Evolutionary conservation across 352 stramenopile species (phyloP).

Genomic region (Pseudoperonospora humuli): DNA sequence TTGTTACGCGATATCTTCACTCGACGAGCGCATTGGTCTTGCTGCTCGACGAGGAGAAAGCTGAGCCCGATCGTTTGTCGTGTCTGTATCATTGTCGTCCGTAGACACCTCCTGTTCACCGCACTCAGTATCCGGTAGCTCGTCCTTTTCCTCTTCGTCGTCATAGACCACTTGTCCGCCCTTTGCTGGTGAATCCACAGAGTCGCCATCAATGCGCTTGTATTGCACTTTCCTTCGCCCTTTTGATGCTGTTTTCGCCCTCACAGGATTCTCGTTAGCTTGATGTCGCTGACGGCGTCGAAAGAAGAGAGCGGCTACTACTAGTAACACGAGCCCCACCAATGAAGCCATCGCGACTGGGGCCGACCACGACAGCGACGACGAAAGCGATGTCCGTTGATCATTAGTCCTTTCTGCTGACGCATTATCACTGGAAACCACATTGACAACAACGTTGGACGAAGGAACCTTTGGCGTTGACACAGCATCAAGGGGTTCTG

Average conservation of each 20-base stretch:
- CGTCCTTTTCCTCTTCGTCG: constrained; percentile 11
- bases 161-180: constrained; percentile 4
- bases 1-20: constrained; percentile 14
- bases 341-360: constrained; percentile 17
- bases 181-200: constrained; percentile 1
- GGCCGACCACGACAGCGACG: constrained; percentile 16
- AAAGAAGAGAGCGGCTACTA: constrained; percentile 13
- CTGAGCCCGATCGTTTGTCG: neutral
- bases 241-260: constrained; percentile 10
- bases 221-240: constrained; percentile 20
- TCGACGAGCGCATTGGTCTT: constrained; percentile 5
- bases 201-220: constrained; percentile 16
- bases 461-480: neutral
- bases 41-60: constrained; percentile 9
- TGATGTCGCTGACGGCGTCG: neutral
- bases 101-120: neutral
- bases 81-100: constrained; percentile 3
- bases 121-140: constrained; percentile 14
- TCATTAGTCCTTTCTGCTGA: constrained; percentile 2
- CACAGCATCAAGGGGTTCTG: too few relatives aligned
- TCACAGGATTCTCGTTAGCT: constrained; percentile 9
- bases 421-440: constrained; percentile 1
- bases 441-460: neutral
- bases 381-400: constrained; percentile 5
- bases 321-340: constrained; percentile 10